Evolutionary conservation across 2,329 filamentous ascomycete genomes (phyloP).

Genomic region (Bisporella sp.): DNA sequence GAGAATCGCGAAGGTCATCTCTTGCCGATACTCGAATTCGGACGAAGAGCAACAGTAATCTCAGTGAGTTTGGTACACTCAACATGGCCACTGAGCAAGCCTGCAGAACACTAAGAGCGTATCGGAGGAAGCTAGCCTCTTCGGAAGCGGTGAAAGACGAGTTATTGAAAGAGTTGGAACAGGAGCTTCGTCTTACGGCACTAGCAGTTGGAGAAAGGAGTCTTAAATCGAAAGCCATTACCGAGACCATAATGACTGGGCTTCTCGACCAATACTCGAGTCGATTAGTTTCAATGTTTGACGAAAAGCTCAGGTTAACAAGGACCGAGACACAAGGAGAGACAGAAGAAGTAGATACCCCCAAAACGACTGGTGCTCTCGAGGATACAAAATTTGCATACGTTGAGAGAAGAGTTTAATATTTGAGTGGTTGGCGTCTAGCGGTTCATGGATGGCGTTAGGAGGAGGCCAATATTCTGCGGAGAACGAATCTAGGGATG

Average conservation of each 20-base stretch:
- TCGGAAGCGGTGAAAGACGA: constrained; percentile 49
- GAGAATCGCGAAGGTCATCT: constrained; percentile 42
- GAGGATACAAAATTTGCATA: no score
- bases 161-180: constrained; percentile 54
- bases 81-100: constrained; percentile 59
- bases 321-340: constrained; percentile 13
- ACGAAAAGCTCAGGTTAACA: constrained; percentile 58
- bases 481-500: no score
- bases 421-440: no score
- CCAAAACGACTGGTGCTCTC: constrained; percentile 17
- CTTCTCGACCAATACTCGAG: constrained; percentile 72
- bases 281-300: constrained; percentile 61
- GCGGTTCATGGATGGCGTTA: no score
- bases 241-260: constrained; percentile 52
- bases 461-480: no score
- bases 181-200: constrained; percentile 56
- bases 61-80: constrained; percentile 44
- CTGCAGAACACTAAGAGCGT: constrained; percentile 53
- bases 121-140: constrained; percentile 55
- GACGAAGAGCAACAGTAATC: constrained; percentile 37
- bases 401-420: no score
- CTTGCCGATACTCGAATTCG: constrained; percentile 40
- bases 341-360: constrained; percentile 13
- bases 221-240: constrained; percentile 38
- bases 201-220: constrained; percentile 42